phyloP scores from a whole-genome alignment of 2,329 filamentous ascomycete genomes.

The Talaromyces funiculosus region DNA sequence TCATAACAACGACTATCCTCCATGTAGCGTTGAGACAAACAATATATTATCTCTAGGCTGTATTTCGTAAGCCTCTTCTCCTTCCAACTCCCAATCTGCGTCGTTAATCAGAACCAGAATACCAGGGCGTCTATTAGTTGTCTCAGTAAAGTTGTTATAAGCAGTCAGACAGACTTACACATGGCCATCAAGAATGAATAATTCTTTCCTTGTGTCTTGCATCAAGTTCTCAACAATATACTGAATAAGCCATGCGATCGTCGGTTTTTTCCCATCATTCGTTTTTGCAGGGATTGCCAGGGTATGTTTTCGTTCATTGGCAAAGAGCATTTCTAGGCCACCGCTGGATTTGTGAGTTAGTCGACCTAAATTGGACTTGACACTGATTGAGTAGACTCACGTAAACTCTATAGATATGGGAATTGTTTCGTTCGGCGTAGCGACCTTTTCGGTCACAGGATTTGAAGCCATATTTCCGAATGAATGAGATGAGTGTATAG shows the following conservation, averaged over 20 bases:
- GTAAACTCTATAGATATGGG: conserved; percentile 69
- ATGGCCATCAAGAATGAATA: conserved; percentile 81
- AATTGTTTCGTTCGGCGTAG: conserved; percentile 32
- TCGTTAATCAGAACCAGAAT: conserved; percentile 97
- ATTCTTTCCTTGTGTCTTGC: conserved; percentile 76
- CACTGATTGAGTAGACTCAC: conserved; percentile 36
- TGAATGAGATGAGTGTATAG: background rate
- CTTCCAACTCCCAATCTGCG: conserved; percentile 96
- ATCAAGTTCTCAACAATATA: conserved; percentile 77
- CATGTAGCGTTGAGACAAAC: conserved; percentile 94
- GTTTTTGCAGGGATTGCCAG: conserved; percentile 62
- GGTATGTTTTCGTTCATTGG: conserved; percentile 67
- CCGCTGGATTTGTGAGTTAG: conserved; percentile 51
- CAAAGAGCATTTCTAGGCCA: conserved; percentile 90
- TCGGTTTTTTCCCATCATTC: conserved; percentile 55
- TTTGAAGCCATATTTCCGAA: conserved; percentile 10
- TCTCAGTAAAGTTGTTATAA: background rate
- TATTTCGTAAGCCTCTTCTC: conserved; percentile 83
- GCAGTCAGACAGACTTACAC: conserved; percentile 59
- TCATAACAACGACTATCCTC: conserved; percentile 55
- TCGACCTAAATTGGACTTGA: background rate
- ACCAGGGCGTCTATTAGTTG: conserved; percentile 67
- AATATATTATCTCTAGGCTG: conserved; percentile 79
- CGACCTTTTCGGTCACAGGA: background rate
- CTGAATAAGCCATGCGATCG: conserved; percentile 68